Evolutionary conservation across 371 early-diverging fungal genomes (phyloP), one percentile per base, ranked within the genome.

Genomic region (Apophysomyces sp.): DNA sequence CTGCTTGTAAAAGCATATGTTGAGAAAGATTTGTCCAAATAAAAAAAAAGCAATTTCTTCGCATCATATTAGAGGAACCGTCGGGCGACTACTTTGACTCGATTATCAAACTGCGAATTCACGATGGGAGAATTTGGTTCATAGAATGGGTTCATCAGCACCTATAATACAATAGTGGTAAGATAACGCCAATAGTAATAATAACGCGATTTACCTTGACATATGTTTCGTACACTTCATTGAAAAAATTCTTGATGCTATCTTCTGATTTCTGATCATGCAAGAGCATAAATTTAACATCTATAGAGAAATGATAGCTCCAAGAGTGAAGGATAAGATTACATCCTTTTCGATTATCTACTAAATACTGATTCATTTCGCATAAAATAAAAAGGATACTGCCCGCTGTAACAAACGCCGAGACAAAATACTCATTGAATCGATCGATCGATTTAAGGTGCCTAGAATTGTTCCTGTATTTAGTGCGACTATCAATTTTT

Each of bases 401-500:
- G 68, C 91, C 92, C 24, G 97, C 91, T 4, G 95, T 88, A 8
- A 98, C 92, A 69, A 94, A 97, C 6, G 94, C 94, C 5, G 96
- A 94, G 11, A 97, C 91, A 65, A 84, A 87, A 80, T 89, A 91
- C 64, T 98, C 97, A 65, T 96, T 97, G 80, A 94, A 96, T 67
- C 91, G 86, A 76, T 98, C 98, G 52, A 98, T 89, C 0, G 92
- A 86, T 68, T 95, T 96, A 39, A 98, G 81, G 69, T 95, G 97
- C 86, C 96, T 95, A 39, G 41, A 57, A n/a, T n/a, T 12, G 6
- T 16, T 16, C 16, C 16, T 41, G 8, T 34, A 8, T 15, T 28
- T 32, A 36, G 36, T 54, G 53, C 31, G 26, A 52, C 4, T 2
- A 13, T 16, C 2, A 52, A 24, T n/a, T 1, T 55, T 37, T 32